Conservation (phyloP, 1,284 basidiomycete genomes). For the Salmacisia buchloeana region DNA sequence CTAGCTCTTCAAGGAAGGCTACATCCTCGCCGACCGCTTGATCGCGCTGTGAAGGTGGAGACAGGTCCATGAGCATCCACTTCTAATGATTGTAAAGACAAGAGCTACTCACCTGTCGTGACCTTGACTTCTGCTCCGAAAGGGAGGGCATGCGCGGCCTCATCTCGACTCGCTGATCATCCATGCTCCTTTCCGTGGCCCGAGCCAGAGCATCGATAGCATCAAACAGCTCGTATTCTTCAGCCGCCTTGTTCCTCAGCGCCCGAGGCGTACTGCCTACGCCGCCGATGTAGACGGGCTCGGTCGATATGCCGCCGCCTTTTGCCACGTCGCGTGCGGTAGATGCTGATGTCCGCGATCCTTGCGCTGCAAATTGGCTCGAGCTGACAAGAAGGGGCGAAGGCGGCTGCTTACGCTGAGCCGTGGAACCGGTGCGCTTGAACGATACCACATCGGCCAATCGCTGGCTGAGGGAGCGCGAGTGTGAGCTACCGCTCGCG, state of each 20-base stretch:
- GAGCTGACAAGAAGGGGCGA: background rate
- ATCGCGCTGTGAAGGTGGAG: background rate
- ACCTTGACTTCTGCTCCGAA: conserved; percentile 3
- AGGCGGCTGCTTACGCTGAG: background rate
- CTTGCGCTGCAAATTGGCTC: background rate
- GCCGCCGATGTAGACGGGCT: background rate
- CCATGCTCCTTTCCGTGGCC: conserved; percentile 8
- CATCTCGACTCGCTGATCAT: conserved; percentile 9
- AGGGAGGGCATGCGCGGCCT: background rate
- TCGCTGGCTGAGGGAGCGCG: background rate
- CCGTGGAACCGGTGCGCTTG: background rate
- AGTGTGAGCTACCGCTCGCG: too few relatives aligned
- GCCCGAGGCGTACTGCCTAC: background rate
- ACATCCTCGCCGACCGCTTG: background rate
- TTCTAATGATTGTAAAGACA: background rate
- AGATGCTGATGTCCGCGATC: background rate
- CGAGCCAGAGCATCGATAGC: background rate
- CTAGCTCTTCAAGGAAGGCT: conserved; percentile 9
- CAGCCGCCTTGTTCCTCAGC: background rate
- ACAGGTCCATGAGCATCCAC: background rate
- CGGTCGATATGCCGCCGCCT: background rate
- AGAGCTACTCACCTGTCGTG: conserved; percentile 3
- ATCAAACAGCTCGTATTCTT: background rate
- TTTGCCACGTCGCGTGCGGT: background rate
- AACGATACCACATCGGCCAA: conserved; percentile 1